A percentile compares a stretch with the other conserved stretches of the same genome.
These are phyloP conservation scores for Melastoma malabathricum DNA, from an alignment of 345 rosid genomes.

Conservation along the genomic window DNA sequence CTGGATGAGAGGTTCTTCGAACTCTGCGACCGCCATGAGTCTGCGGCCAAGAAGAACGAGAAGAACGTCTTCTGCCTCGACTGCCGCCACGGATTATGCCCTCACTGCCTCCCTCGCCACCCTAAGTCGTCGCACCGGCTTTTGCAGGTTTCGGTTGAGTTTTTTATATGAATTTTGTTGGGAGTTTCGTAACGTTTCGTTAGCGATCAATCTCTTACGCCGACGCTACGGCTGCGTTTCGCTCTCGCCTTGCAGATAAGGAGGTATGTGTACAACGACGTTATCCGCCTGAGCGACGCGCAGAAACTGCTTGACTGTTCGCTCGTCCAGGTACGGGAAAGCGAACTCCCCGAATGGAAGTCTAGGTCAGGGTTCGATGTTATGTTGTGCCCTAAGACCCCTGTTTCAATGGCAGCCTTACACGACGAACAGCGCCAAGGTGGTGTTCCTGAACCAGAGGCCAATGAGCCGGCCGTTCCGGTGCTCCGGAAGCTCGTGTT, in stretches of 20 bases:
- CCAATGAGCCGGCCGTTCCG: conserved; percentile 52
- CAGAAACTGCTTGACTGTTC: conserved; percentile 62
- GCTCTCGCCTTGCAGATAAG: conserved; percentile 38
- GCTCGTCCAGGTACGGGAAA: conserved; percentile 49
- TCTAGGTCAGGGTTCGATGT: not conserved
- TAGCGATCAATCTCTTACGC: too few species aligned
- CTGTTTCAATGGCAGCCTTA: conserved; percentile 35
- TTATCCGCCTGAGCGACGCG: conserved; percentile 54
- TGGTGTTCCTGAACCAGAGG: conserved; percentile 70
- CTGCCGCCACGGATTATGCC: conserved; percentile 61
- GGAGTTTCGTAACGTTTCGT: too few species aligned
- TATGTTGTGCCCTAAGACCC: not conserved
- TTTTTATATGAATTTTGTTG: too few species aligned
- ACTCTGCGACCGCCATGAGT: conserved; percentile 58
- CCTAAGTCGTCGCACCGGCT: conserved; percentile 47
- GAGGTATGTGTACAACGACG: conserved; percentile 80
- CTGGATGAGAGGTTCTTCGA: conserved; percentile 68
- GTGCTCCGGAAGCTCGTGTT: conserved; percentile 55
- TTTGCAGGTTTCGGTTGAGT: conserved; percentile 80
- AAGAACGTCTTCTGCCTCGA: conserved; percentile 73
- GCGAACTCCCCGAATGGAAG: not conserved
- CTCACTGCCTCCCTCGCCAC: conserved; percentile 71
- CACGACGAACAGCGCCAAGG: conserved; percentile 70
- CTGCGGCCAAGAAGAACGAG: conserved; percentile 49
- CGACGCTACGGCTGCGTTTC: too few species aligned